These are phyloP conservation scores for Colletotrichum sp. DNA, from an alignment of 2,329 filamentous ascomycete genomes.

Conservation along the genomic window DNA sequence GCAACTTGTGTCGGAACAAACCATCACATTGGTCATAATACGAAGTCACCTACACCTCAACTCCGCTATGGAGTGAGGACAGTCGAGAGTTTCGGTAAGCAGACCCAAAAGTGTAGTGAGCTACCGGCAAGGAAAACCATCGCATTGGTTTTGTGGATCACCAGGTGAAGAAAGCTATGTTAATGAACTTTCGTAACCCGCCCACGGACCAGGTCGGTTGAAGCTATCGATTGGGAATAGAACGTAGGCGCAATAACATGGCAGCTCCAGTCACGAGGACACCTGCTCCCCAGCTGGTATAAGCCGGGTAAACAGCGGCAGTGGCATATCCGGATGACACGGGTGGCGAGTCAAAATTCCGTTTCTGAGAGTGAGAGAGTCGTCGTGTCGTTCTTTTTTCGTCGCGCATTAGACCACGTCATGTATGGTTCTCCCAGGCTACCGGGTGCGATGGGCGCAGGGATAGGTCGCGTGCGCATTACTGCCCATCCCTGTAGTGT, in stretches of 20 bases:
- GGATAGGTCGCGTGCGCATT: neutral
- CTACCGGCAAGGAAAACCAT: neutral
- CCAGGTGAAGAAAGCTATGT: neutral
- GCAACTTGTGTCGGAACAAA: neutral
- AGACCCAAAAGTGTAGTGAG: neutral
- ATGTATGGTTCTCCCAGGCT: neutral
- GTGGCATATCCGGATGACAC: neutral
- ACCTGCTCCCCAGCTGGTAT: neutral
- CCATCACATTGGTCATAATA: neutral
- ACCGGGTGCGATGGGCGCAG: neutral
- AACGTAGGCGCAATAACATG: neutral
- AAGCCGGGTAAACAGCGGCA: neutral
- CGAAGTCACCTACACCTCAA: neutral
- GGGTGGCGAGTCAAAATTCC: neutral
- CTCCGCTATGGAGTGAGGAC: neutral
- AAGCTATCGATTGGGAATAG: neutral
- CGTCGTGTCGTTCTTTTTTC: neutral
- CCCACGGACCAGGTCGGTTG: neutral
- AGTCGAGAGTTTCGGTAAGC: neutral
- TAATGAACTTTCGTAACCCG: neutral
- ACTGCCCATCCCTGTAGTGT: neutral
- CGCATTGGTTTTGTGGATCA: neutral
- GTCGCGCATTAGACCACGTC: neutral
- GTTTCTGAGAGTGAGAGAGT: neutral
- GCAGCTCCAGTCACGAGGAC: neutral